A percentile compares a stretch with the other conserved stretches of the same genome.
Conservation (phyloP, 306 rosid species). For the Vigna trinervia region DNA sequence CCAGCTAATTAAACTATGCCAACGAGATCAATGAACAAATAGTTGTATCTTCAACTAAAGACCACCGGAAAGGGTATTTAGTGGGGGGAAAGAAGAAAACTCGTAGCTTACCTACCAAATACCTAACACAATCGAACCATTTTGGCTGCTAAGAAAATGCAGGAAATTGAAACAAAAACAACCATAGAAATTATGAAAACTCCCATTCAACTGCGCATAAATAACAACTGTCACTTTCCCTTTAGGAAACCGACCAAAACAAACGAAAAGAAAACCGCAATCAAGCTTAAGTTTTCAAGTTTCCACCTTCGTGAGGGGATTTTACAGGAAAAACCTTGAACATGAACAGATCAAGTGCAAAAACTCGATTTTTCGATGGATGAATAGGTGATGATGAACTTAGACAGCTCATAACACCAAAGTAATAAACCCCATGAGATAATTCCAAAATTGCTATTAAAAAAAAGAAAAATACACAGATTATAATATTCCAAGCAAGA, state of each 20-base stretch:
- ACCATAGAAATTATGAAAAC: constrained; percentile 17
- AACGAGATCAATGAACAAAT: constrained; percentile 27
- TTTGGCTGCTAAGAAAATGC: constrained; percentile 45
- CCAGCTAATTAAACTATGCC: not conserved
- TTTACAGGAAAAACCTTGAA: constrained; percentile 22
- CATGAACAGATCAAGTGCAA: constrained; percentile 48
- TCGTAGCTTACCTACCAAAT: constrained; percentile 61
- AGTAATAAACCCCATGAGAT: not conserved
- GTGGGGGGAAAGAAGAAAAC: constrained; percentile 33
- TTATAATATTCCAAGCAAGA: not conserved
- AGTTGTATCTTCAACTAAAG: constrained; percentile 37
- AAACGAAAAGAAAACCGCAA: not conserved
- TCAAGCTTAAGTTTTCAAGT: constrained; percentile 12
- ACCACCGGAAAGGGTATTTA: constrained; percentile 28
- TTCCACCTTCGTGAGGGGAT: constrained; percentile 9
- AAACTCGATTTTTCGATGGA: constrained; percentile 6
- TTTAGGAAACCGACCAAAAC: constrained; percentile 5
- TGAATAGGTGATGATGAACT: not conserved
- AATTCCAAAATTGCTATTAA: not conserved
- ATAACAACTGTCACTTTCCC: not conserved
- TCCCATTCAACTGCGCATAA: constrained; percentile 20
- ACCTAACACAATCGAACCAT: constrained; percentile 51
- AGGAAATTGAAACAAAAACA: constrained; percentile 38
- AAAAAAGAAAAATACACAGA: not conserved
- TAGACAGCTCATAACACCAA: not conserved